Evolutionary conservation across 345 rosid species (phyloP).

Genomic region (Raphanus raphanistrum): DNA sequence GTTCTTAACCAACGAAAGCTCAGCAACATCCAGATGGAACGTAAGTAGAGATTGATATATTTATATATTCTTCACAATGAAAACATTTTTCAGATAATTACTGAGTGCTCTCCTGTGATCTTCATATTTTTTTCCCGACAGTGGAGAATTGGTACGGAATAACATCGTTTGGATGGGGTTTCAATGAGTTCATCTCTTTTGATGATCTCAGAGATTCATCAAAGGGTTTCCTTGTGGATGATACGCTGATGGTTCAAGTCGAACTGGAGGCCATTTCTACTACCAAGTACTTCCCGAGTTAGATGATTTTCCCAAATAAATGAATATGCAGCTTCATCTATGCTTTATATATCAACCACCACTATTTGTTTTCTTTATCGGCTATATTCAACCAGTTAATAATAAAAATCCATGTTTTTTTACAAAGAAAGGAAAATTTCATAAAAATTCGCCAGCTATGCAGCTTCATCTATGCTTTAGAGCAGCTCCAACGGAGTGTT

Average conservation of each 20-base stretch:
- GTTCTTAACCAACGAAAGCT: neutral
- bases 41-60: neutral
- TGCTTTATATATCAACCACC: neutral
- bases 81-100: neutral
- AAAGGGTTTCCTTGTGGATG: conserved; percentile 2
- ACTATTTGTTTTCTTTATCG: neutral
- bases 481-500: no score
- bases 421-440: no score
- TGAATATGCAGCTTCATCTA: neutral
- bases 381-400: neutral
- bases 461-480: no score
- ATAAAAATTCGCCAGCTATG: no score
- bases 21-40: neutral
- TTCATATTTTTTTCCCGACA: neutral
- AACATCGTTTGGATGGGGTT: neutral
- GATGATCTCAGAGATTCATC: neutral
- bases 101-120: neutral
- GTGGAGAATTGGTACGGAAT: neutral
- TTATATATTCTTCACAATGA: neutral
- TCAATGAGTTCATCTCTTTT: neutral
- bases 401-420: neutral
- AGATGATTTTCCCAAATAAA: neutral
- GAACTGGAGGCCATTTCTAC: neutral
- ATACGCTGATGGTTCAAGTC: neutral
- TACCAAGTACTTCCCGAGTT: neutral